These are phyloP conservation scores for Pistacia vera DNA, from an alignment of 345 rosid genomes.

Conservation along the genomic window DNA sequence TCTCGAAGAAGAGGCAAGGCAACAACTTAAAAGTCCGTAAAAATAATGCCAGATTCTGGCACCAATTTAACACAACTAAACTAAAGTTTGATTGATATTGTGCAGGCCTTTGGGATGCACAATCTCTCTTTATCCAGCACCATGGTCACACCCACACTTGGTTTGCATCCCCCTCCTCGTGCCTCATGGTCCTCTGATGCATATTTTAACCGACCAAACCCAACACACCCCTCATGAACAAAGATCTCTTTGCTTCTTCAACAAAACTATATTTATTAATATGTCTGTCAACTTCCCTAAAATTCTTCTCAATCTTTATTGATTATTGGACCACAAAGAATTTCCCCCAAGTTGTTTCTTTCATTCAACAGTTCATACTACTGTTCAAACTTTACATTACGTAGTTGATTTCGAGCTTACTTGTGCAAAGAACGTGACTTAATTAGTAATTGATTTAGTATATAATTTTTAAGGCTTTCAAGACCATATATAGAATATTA, in stretches of 20 bases:
- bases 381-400: too few relatives aligned
- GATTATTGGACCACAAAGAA: neutral
- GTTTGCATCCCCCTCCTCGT: constrained; percentile 22
- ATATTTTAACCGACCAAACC: constrained; percentile 16
- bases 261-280: neutral
- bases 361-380: too few relatives aligned
- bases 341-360: too few relatives aligned
- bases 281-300: neutral
- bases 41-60: constrained; percentile 25
- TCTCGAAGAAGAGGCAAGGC: constrained; percentile 10
- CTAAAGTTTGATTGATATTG: constrained; percentile 11
- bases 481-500: too few relatives aligned
- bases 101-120: constrained; percentile 31
- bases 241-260: neutral
- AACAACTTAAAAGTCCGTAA: constrained; percentile 16
- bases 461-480: too few relatives aligned
- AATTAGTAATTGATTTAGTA: too few relatives aligned
- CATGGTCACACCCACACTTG: neutral
- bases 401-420: too few relatives aligned
- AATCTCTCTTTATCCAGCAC: constrained; percentile 18
- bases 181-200: constrained; percentile 20
- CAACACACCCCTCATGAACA: neutral
- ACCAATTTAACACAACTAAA: constrained; percentile 21
- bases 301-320: neutral
- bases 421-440: too few relatives aligned